These are phyloP conservation scores for Marasmius tenuissimus DNA, from an alignment of 1,284 basidiomycete genomes.

Conservation along the genomic window DNA sequence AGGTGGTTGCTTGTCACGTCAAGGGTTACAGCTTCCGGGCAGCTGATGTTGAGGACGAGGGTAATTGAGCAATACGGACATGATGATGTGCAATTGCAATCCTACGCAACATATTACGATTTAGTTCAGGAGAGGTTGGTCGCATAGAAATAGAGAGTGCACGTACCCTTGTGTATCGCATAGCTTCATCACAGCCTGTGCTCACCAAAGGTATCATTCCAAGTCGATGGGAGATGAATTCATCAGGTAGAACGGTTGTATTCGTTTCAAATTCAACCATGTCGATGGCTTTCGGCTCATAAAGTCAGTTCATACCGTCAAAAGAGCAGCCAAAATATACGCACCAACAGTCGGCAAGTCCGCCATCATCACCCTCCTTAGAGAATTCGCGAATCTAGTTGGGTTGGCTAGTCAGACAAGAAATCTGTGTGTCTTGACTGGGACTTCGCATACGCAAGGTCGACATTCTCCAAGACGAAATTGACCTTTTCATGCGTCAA, in stretches of 20 bases:
- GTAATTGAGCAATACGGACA: constrained; percentile 84
- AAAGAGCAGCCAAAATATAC: constrained; percentile 27
- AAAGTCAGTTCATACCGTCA: not conserved
- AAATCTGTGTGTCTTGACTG: not conserved
- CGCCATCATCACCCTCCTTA: constrained; percentile 91
- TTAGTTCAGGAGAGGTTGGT: constrained; percentile 1
- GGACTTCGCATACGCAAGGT: constrained; percentile 66
- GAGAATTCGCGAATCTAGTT: constrained; percentile 81
- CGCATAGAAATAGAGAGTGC: constrained; percentile 18
- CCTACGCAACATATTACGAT: constrained; percentile 43
- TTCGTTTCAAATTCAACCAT: constrained; percentile 93
- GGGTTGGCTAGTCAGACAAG: constrained; percentile 14
- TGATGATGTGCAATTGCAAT: constrained; percentile 79
- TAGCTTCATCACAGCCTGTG: constrained; percentile 80
- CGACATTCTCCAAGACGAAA: constrained; percentile 91
- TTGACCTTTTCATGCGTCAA: constrained; percentile 80
- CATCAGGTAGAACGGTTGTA: constrained; percentile 93
- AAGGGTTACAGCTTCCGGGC: constrained; percentile 70
- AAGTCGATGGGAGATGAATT: constrained; percentile 95
- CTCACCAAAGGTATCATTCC: constrained; percentile 94
- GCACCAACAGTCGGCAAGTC: constrained; percentile 91
- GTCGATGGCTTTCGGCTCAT: constrained; percentile 76
- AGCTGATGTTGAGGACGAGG: constrained; percentile 71
- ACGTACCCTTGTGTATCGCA: constrained; percentile 75
- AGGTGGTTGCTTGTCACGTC: constrained; percentile 82